Conservation (phyloP, 1,284 basidiomycete species). For the Amylostereum areolatum region DNA sequence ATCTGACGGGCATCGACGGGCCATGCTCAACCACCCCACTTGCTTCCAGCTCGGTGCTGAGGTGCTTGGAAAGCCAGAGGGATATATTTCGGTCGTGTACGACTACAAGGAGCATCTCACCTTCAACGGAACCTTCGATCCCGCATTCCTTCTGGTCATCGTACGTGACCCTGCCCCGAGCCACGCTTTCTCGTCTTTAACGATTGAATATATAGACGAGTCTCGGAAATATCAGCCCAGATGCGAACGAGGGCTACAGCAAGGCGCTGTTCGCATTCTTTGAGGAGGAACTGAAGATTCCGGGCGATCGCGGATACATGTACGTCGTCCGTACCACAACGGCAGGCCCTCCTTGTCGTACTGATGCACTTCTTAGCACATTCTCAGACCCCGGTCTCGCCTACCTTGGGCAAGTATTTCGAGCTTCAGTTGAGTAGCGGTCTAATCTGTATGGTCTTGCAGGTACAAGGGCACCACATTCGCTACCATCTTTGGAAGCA, state of each 20-base stretch:
- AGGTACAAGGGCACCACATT: slow-evolving; percentile 45
- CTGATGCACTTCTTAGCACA: slow-evolving; percentile 24
- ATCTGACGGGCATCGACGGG: not conserved
- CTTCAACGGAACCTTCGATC: slow-evolving; percentile 57
- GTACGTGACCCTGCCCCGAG: slow-evolving; percentile 30
- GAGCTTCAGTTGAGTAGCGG: not conserved
- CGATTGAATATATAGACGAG: slow-evolving; percentile 33
- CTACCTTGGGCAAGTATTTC: slow-evolving; percentile 43
- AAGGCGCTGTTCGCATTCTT: slow-evolving; percentile 49
- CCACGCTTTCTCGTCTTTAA: not conserved
- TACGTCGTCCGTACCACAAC: slow-evolving; percentile 18
- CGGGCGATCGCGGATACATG: slow-evolving; percentile 53
- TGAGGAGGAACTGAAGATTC: slow-evolving; percentile 42
- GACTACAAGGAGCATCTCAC: slow-evolving; percentile 51
- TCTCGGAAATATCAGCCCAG: slow-evolving; percentile 47
- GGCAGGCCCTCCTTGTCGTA: not conserved
- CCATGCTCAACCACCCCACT: not conserved
- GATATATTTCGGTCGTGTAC: slow-evolving; percentile 44
- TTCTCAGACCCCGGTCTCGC: slow-evolving; percentile 56
- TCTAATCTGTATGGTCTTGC: not conserved
- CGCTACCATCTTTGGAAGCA: slow-evolving; percentile 34
- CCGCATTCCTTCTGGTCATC: slow-evolving; percentile 50
- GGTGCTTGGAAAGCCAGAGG: slow-evolving; percentile 47
- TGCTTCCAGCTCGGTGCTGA: slow-evolving; percentile 38
- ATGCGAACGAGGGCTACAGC: slow-evolving; percentile 47